phyloP scores from a whole-genome alignment of 2,329 filamentous ascomycete genomes.

The Trichoderma gracile region DNA sequence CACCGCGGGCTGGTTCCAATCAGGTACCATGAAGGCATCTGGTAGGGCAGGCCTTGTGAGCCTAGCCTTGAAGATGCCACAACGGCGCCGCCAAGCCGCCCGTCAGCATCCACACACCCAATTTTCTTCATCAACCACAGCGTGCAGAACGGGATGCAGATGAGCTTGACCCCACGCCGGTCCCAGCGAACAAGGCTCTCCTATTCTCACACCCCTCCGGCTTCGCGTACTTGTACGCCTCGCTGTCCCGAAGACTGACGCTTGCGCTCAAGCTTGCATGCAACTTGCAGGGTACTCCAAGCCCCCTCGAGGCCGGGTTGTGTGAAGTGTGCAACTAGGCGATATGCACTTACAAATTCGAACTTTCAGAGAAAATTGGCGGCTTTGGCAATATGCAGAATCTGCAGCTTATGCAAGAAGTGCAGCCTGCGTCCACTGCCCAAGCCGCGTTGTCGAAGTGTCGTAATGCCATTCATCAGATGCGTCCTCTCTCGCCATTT shows the following conservation, averaged over 20 bases:
- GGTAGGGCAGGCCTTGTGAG: constrained; percentile 20
- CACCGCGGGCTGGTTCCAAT: constrained; percentile 10
- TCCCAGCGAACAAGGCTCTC: constrained; percentile 13
- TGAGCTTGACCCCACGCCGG: constrained; percentile 19
- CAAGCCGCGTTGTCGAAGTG: too few species aligned
- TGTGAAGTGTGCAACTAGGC: background rate
- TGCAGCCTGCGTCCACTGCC: too few species aligned
- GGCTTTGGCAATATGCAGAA: too few species aligned
- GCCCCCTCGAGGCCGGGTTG: background rate
- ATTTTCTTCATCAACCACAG: constrained; percentile 15
- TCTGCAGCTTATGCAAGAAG: too few species aligned
- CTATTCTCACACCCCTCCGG: constrained; percentile 22
- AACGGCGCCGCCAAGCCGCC: constrained; percentile 17
- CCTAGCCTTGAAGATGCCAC: constrained; percentile 21
- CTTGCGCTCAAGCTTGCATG: constrained; percentile 29
- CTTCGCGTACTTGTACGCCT: background rate
- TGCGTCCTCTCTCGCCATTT: too few species aligned
- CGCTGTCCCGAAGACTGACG: constrained; percentile 25
- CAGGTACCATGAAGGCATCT: constrained; percentile 16
- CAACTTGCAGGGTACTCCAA: background rate
- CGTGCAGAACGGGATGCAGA: constrained; percentile 5
- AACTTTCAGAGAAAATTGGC: too few species aligned
- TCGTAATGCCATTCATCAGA: too few species aligned
- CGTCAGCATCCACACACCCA: constrained; percentile 19
- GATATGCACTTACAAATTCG: background rate